A percentile compares a stretch with the other conserved stretches of the same genome.
These are phyloP conservation scores for Alternaria sp. DNA, from an alignment of 2,329 filamentous ascomycete genomes.

Conservation along the genomic window DNA sequence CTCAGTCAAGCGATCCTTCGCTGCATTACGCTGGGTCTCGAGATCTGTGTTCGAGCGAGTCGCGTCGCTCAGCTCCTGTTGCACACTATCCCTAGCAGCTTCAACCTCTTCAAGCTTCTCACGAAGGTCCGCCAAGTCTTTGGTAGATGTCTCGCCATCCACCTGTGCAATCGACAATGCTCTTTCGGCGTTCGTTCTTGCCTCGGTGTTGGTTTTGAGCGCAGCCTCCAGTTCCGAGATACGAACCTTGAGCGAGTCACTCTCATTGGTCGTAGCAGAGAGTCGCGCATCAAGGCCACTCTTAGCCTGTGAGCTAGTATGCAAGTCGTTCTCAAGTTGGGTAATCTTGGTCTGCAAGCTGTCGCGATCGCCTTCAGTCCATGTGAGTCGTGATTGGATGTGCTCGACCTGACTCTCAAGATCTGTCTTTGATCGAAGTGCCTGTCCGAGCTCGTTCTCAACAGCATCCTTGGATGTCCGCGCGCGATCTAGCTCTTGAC, in stretches of 20 bases:
- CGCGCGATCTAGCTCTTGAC: constrained; percentile 19
- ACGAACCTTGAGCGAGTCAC: constrained; percentile 11
- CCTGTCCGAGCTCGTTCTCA: constrained; percentile 16
- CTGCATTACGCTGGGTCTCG: constrained; percentile 12
- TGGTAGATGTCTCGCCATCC: constrained; percentile 15
- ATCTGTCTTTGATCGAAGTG: constrained; percentile 8
- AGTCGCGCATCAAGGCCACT: constrained; percentile 12
- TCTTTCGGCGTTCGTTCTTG: constrained; percentile 12
- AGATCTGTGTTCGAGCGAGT: constrained; percentile 4
- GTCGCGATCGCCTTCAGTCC: constrained; percentile 7
- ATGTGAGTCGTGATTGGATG: constrained; percentile 5
- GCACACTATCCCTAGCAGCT: constrained; percentile 10
- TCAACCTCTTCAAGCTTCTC: constrained; percentile 8
- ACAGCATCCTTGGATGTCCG: constrained; percentile 16
- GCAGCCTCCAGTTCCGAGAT: constrained; percentile 21
- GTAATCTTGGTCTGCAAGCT: constrained; percentile 8
- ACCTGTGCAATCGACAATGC: constrained; percentile 8
- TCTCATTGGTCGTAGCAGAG: constrained; percentile 13
- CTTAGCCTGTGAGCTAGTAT: constrained; percentile 7
- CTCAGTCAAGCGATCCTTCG: constrained; percentile 15
- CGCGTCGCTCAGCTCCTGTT: constrained; percentile 12
- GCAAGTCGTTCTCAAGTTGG: constrained; percentile 12
- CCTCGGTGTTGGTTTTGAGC: constrained; percentile 8
- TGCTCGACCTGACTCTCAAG: constrained; percentile 17
- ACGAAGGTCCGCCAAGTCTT: constrained; percentile 16